These are phyloP conservation scores for Kazachstania psychrophila DNA, from an alignment of 805 yeast species.

Conservation along the genomic window DNA sequence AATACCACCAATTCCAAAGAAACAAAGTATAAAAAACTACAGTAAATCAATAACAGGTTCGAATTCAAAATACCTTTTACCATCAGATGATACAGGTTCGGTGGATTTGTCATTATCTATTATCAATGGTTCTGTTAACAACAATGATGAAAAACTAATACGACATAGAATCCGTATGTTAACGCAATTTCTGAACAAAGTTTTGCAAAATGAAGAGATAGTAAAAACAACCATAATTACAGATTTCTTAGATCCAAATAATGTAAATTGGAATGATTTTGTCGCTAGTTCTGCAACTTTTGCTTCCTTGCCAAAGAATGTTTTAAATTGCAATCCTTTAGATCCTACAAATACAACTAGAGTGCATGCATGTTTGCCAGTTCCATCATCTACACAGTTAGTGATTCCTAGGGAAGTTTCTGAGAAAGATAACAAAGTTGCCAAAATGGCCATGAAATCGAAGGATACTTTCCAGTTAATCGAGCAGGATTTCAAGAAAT, in stretches of 20 bases:
- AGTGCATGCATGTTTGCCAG: constrained; percentile 28
- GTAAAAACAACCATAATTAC: constrained; percentile 25
- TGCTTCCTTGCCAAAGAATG: constrained; percentile 26
- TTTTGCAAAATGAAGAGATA: constrained; percentile 22
- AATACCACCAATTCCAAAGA: constrained; percentile 92
- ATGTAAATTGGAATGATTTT: constrained; percentile 28
- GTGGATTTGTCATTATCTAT: constrained; percentile 26
- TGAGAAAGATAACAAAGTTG: no score
- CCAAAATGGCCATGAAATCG: background rate
- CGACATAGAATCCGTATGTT: constrained; percentile 30
- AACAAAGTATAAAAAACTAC: constrained; percentile 38
- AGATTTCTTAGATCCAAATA: constrained; percentile 29
- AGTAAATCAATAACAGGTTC: constrained; percentile 26
- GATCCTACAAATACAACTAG: constrained; percentile 30
- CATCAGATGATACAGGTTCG: constrained; percentile 25
- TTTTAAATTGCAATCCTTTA: constrained; percentile 28
- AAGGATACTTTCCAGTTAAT: constrained; percentile 19
- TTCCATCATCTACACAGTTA: constrained; percentile 22
- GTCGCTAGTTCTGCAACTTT: constrained; percentile 28
- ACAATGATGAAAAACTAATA: constrained; percentile 28
- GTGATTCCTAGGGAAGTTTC: constrained; percentile 9
- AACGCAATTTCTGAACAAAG: constrained; percentile 26
- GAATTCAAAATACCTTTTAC: constrained; percentile 21
- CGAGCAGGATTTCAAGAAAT: constrained; percentile 25
- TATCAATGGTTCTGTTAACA: constrained; percentile 24